Conservation (phyloP, 129 eudicot species). For the Glebionis coronaria region DNA sequence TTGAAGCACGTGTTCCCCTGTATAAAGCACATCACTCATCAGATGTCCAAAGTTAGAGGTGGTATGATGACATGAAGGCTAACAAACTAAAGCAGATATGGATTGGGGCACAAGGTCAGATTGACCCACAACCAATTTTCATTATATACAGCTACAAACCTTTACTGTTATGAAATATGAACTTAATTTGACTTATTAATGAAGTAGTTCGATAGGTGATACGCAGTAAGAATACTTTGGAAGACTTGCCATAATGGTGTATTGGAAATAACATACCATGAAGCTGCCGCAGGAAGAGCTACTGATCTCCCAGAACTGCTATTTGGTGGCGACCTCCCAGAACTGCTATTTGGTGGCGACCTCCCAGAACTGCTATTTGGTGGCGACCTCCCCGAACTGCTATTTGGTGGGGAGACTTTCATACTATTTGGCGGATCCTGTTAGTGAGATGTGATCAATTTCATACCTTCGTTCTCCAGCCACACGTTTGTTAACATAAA, state of each 20-base stretch:
- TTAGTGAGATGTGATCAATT: conserved; percentile 13
- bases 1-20: conserved; percentile 83
- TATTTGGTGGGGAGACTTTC: conserved; percentile 79
- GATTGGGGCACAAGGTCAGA: background rate
- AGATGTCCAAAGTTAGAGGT: conserved; percentile 11
- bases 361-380: conserved; percentile 55
- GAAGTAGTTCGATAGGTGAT: too few relatives aligned
- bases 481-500: conserved; percentile 6
- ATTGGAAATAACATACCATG: conserved; percentile 51
- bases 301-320: conserved; percentile 78
- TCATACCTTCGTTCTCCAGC: background rate
- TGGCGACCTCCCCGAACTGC: conserved; percentile 83
- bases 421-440: conserved; percentile 52
- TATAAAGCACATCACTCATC: conserved; percentile 8
- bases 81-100: too few relatives aligned
- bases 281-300: conserved; percentile 94
- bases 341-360: conserved; percentile 27
- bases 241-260: background rate
- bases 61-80: background rate
- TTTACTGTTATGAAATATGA: too few relatives aligned
- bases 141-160: background rate
- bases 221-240: too few relatives aligned
- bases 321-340: conserved; percentile 77
- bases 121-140: background rate
- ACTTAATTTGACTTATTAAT: too few relatives aligned